phyloP scores from a whole-genome alignment of 108 stramenopile species.

The Cyclotella kingstonii region DNA sequence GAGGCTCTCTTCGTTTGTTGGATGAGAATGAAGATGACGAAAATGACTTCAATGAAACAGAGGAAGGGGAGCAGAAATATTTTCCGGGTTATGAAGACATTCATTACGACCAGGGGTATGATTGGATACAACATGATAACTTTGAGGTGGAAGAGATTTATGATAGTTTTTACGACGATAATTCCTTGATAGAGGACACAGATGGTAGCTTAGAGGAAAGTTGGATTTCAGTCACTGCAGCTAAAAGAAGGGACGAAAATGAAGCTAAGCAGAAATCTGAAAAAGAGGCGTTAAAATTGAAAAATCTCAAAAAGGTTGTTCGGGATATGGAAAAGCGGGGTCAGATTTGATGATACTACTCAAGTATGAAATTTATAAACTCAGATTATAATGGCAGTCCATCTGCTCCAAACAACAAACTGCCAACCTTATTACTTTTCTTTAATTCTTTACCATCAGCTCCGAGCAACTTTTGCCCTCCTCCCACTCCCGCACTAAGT shows the following conservation, averaged over 20 bases:
- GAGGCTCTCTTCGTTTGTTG: conserved; percentile 31
- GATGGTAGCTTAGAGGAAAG: conserved; percentile 22
- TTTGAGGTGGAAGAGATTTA: conserved; percentile 2
- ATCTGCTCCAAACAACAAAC: conserved; percentile 64
- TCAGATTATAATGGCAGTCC: conserved; percentile 58
- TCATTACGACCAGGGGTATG: conserved; percentile 74
- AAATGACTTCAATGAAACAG: conserved; percentile 30
- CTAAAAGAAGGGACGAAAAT: neutral
- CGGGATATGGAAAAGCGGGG: conserved; percentile 64
- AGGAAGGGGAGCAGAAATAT: conserved; percentile 15
- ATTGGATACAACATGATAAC: conserved; percentile 72
- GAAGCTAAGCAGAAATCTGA: conserved; percentile 35
- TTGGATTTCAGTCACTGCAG: too few relatives aligned
- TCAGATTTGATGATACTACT: conserved; percentile 12
- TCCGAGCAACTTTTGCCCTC: conserved; percentile 63
- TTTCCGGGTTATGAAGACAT: conserved; percentile 62
- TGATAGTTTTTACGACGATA: conserved; percentile 35
- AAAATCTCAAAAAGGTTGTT: conserved; percentile 51
- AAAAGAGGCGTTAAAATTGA: conserved; percentile 52
- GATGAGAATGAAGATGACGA: conserved; percentile 21
- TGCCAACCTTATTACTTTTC: conserved; percentile 34
- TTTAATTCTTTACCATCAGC: conserved; percentile 64
- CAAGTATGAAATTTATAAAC: neutral
- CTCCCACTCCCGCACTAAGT: conserved; percentile 68
- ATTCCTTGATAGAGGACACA: conserved; percentile 34